phyloP scores from a whole-genome alignment of 176 grass and related monocot species.

The Saccharum spontaneum region DNA sequence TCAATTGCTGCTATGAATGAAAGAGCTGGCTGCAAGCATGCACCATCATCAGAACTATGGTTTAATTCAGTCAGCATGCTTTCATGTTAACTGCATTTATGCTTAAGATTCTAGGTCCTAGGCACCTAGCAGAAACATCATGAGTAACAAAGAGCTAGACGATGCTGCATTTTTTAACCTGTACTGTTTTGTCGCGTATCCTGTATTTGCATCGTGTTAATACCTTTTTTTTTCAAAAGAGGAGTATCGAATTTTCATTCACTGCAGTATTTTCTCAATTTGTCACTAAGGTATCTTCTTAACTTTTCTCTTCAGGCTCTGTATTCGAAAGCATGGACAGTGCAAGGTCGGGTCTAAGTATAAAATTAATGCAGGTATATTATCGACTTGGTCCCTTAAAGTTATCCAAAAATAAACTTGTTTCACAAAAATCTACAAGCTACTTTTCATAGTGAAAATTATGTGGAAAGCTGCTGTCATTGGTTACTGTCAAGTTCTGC shows the following conservation, averaged over 20 bases:
- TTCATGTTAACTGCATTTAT: background rate
- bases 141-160: background rate
- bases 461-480: background rate
- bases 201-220: background rate
- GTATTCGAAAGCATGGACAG: slow-evolving; percentile 64
- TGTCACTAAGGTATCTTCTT: background rate
- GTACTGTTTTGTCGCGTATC: background rate
- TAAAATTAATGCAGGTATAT: slow-evolving; percentile 89
- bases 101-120: background rate
- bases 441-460: background rate
- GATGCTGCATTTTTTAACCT: background rate
- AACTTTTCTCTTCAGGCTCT: slow-evolving; percentile 55
- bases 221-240: background rate
- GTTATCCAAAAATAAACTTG: background rate
- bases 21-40: background rate
- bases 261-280: background rate
- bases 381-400: background rate
- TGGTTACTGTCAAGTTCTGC: background rate
- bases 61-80: background rate
- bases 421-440: background rate
- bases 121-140: background rate
- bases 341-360: slow-evolving; percentile 59
- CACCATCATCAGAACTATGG: background rate
- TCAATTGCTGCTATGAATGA: background rate
- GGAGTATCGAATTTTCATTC: background rate